Evolutionary conservation across 345 rosid genomes (phyloP).

Genomic region (Syzygium aqueum): DNA sequence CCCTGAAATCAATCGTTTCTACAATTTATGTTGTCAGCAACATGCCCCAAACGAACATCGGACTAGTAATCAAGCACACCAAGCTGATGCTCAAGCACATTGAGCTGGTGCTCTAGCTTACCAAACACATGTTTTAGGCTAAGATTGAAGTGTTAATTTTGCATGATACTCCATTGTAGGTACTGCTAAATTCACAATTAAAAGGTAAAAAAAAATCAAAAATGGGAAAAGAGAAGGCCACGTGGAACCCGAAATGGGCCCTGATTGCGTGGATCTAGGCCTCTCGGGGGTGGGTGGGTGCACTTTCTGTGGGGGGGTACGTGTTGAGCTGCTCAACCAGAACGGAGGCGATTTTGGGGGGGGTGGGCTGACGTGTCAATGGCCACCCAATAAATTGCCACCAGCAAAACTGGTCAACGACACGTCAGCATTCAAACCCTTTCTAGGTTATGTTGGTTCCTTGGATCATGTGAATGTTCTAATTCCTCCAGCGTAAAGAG

Average conservation of each 20-base stretch:
- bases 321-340: background rate
- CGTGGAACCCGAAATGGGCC: background rate
- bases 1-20: no score
- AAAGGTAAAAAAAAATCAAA: background rate
- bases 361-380: constrained; percentile 14
- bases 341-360: background rate
- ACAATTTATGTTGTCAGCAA: no score
- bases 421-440: background rate
- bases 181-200: background rate
- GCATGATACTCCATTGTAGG: background rate
- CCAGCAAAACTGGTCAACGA: background rate
- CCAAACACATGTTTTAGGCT: background rate
- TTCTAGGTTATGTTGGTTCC: background rate
- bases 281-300: background rate
- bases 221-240: background rate
- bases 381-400: constrained; percentile 23
- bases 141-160: background rate
- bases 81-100: background rate
- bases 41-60: no score
- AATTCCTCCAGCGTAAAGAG: background rate
- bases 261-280: background rate
- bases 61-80: background rate
- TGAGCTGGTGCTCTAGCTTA: background rate
- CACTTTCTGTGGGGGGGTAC: background rate
- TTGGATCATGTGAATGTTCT: background rate